phyloP scores from a whole-genome alignment of 1,284 basidiomycete genomes.

The Tilletia horrida region DNA sequence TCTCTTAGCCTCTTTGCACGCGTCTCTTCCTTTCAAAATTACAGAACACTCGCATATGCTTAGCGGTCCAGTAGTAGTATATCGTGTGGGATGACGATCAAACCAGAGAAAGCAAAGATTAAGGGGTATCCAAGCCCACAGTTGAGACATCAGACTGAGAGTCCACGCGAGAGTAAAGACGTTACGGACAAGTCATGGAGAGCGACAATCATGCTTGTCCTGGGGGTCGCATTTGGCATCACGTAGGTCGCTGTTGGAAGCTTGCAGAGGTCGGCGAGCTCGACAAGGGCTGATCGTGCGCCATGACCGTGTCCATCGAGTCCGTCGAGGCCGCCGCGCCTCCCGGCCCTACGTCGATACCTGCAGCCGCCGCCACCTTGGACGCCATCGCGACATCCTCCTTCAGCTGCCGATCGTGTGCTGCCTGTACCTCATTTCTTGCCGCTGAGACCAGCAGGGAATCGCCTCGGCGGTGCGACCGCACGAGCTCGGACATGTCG shows the following conservation, averaged over 20 bases:
- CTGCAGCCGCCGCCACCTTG: not conserved
- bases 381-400: not conserved
- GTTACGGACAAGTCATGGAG: no score
- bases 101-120: no score
- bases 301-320: not conserved
- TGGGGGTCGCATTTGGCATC: no score
- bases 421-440: not conserved
- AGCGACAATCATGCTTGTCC: no score
- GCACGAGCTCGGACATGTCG: constrained; percentile 28
- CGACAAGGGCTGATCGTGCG: not conserved
- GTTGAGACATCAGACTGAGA: no score
- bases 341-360: not conserved
- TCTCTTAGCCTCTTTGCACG: no score
- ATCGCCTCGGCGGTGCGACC: constrained; percentile 29
- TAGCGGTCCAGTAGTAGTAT: no score
- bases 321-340: not conserved
- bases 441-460: constrained; percentile 25
- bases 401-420: not conserved
- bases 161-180: no score
- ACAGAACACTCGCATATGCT: no score
- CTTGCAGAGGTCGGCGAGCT: constrained; percentile 4
- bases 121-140: no score
- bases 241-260: not conserved
- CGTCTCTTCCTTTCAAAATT: no score
- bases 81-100: no score